These are phyloP conservation scores for Rubus parviflorus DNA, from an alignment of 306 rosid species.

Conservation along the genomic window DNA sequence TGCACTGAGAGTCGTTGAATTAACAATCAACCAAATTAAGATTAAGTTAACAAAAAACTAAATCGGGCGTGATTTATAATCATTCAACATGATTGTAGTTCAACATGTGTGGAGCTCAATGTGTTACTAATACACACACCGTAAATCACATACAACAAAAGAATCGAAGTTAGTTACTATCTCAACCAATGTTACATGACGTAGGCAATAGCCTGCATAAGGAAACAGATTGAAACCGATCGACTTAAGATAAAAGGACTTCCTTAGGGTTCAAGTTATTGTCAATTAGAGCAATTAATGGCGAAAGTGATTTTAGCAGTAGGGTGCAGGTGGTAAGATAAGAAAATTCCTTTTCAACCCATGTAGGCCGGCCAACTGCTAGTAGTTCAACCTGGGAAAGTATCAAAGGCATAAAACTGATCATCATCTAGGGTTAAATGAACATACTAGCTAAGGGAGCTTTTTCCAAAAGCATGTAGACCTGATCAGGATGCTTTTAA, in stretches of 20 bases:
- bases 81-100: no score
- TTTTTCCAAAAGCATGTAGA: conserved; percentile 10
- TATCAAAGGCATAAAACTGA: conserved; percentile 1
- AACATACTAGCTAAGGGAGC: conserved; percentile 3
- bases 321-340: not conserved
- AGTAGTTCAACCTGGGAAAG: conserved; percentile 17
- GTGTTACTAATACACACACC: no score
- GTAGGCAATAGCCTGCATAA: not conserved
- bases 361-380: not conserved
- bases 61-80: no score
- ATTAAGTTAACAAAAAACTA: no score
- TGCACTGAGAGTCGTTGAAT: not conserved
- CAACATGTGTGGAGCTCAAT: no score
- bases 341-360: not conserved
- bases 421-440: not conserved
- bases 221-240: not conserved
- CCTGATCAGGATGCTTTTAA: conserved; percentile 25
- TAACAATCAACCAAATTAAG: no score
- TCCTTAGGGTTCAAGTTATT: not conserved
- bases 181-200: no score
- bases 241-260: not conserved
- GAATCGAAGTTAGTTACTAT: not conserved
- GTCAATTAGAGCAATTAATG: not conserved
- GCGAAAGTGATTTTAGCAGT: not conserved
- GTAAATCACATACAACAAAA: not conserved